A percentile compares a stretch with the other conserved stretches of the same genome.
These are phyloP conservation scores for Phascolomyces articulosus DNA, from an alignment of 371 early-diverging fungal species.

Conservation along the genomic window DNA sequence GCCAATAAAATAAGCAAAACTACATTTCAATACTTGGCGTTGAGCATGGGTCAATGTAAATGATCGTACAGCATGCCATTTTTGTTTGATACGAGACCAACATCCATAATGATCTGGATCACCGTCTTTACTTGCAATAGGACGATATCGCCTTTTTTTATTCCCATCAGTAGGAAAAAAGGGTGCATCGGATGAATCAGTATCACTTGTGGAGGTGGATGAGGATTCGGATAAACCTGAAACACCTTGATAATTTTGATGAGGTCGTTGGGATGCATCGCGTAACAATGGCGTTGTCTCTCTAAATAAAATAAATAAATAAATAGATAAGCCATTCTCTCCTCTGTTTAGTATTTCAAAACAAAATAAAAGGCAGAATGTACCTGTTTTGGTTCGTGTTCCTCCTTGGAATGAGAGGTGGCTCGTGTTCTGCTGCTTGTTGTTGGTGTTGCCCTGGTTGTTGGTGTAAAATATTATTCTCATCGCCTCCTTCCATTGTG, in stretches of 20 bases:
- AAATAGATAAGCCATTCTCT: not conserved
- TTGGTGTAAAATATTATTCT: not conserved
- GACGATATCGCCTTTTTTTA: slow-evolving; percentile 5
- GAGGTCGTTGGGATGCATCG: not conserved
- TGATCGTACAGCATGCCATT: not conserved
- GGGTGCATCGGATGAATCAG: slow-evolving; percentile 8
- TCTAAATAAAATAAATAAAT: not conserved
- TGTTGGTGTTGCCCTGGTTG: not conserved
- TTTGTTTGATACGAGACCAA: not conserved
- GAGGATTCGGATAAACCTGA: slow-evolving; percentile 6
- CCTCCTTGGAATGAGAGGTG: not conserved
- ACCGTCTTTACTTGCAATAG: not conserved
- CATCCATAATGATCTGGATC: too few species aligned
- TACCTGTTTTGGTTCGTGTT: not conserved
- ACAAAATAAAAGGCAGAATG: too few species aligned
- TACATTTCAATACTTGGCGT: slow-evolving; percentile 61
- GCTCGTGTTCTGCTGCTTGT: too few species aligned
- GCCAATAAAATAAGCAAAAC: slow-evolving; percentile 64
- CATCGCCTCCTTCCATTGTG: slow-evolving; percentile 7
- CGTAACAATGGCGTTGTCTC: slow-evolving; percentile 13
- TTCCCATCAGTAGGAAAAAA: not conserved
- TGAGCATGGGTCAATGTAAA: slow-evolving; percentile 30
- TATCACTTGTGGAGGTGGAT: slow-evolving; percentile 12
- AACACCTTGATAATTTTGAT: slow-evolving; percentile 4
- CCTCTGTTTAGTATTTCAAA: too few species aligned